Base-by-base conservation (phyloP, 1,139 yeast genomes). In the Blastobotrys persicus region DNA sequence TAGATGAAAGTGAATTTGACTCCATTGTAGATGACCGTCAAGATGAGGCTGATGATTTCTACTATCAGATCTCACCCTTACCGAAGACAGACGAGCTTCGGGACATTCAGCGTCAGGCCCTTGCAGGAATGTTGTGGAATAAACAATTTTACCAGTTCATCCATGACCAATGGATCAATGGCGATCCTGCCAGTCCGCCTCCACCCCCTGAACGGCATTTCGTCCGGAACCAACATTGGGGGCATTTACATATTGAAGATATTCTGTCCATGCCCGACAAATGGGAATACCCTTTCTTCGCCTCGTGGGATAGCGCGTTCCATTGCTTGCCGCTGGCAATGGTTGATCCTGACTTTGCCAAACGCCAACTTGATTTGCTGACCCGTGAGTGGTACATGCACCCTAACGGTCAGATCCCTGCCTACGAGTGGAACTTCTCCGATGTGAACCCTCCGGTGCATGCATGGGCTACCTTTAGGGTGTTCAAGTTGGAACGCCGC, bases 331-430 rank as follows among this genome's bases (percentile, higher is more conserved):
- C 98, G 2, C 73, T 91, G 57, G 94, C 97, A 3, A 88, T 91
- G 92, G 80, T 91, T 63, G 98, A 91, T 67, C 96, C 97, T 1
- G 91, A 82, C 55, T 91, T 88, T 73, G 95, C 97, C 42, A 91
- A 91, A 68, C 83, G 81, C 61, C 97, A 91, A 70, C 77, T 91
- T 58, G 96, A 87, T 66, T 73, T 89, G 53, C 74, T 91, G 65
- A 85, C 95, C 35, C 78, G 97, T 63, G 98, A 91, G 68, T 91
- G 98, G 98, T 91, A 89, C 68, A 88, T 89, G 95, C 97, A 92
- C 68, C 97, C 98, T 42, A 91, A 91, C 66, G 98, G 98, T n/a
- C 97, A 91, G 69, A 83, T 89, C 57, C 98, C 98, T 0, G 97
- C 97, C 17, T 91, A 91, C 67, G 98, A 91, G 68, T 91, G 98